These are phyloP conservation scores for Gynostemma pentaphyllum DNA, from an alignment of 306 rosid species.

Conservation along the genomic window DNA sequence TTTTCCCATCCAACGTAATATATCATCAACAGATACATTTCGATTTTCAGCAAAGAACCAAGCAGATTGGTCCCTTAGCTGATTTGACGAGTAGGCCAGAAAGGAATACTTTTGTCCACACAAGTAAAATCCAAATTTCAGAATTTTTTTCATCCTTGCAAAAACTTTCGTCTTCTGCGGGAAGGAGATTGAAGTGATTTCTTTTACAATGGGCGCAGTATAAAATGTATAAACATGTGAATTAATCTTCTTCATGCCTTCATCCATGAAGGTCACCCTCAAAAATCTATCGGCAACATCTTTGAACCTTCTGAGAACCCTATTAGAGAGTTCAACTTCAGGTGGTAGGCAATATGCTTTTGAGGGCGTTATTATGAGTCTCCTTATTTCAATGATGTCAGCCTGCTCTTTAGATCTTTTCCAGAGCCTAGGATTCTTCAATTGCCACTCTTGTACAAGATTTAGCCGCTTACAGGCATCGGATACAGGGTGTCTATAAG, in stretches of 20 bases:
- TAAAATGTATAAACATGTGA: slow-evolving; percentile 36
- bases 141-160: slow-evolving; percentile 41
- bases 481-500: slow-evolving; percentile 45
- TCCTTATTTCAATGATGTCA: slow-evolving; percentile 61
- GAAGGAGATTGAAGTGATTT: slow-evolving; percentile 40
- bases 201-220: slow-evolving; percentile 67
- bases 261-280: slow-evolving; percentile 87
- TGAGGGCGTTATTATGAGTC: slow-evolving; percentile 75
- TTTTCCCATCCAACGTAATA: slow-evolving; percentile 62
- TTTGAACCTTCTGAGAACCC: slow-evolving; percentile 62
- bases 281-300: slow-evolving; percentile 63
- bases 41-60: slow-evolving; percentile 67
- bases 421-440: slow-evolving; percentile 49
- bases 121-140: slow-evolving; percentile 46
- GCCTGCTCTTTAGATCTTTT: slow-evolving; percentile 39
- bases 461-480: slow-evolving; percentile 50
- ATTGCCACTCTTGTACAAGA: slow-evolving; percentile 59
- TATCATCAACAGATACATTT: slow-evolving; percentile 10
- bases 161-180: slow-evolving; percentile 48
- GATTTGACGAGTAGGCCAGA: slow-evolving; percentile 81
- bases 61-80: slow-evolving; percentile 76
- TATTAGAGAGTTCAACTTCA: slow-evolving; percentile 69
- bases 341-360: slow-evolving; percentile 76
- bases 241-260: slow-evolving; percentile 71
- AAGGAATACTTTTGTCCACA: slow-evolving; percentile 63